phyloP scores from a whole-genome alignment of 306 rosid species.

The Lathyrus tuberosus region DNA sequence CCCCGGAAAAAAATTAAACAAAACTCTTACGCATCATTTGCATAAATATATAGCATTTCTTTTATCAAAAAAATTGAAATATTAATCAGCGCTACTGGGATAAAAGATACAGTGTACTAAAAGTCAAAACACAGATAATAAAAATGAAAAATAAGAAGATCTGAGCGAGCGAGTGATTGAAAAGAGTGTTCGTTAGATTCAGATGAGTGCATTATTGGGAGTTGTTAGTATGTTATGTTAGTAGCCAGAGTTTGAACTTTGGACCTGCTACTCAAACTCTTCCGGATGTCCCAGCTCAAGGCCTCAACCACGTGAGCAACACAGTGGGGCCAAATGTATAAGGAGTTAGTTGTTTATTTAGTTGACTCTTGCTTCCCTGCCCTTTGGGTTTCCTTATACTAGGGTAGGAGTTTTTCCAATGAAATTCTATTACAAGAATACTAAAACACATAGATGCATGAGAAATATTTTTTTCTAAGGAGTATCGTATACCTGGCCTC shows the following conservation, averaged over 20 bases:
- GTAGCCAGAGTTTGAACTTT: neutral
- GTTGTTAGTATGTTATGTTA: neutral
- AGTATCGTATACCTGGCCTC: conserved; percentile 84
- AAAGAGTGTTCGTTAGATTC: neutral
- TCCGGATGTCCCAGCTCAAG: neutral
- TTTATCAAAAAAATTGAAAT: conserved; percentile 8
- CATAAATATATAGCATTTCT: neutral
- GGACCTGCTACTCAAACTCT: neutral
- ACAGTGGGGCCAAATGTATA: neutral
- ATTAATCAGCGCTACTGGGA: neutral
- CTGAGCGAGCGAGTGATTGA: neutral
- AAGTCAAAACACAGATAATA: neutral
- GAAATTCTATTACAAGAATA: conserved; percentile 16
- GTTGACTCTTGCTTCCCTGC: conserved; percentile 2
- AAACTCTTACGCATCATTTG: conserved; percentile 25
- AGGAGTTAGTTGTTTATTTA: conserved; percentile 10
- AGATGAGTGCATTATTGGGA: neutral
- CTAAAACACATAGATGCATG: conserved; percentile 26
- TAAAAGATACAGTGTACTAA: neutral
- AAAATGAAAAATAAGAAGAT: neutral
- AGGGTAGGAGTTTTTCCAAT: conserved; percentile 5
- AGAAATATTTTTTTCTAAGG: conserved; percentile 4
- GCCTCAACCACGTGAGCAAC: neutral
- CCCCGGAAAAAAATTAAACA: neutral
- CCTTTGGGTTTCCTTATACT: conserved; percentile 2